Base-by-base conservation (phyloP, 2,329 filamentous ascomycete genomes). In the Escovopsis sp. region DNA sequence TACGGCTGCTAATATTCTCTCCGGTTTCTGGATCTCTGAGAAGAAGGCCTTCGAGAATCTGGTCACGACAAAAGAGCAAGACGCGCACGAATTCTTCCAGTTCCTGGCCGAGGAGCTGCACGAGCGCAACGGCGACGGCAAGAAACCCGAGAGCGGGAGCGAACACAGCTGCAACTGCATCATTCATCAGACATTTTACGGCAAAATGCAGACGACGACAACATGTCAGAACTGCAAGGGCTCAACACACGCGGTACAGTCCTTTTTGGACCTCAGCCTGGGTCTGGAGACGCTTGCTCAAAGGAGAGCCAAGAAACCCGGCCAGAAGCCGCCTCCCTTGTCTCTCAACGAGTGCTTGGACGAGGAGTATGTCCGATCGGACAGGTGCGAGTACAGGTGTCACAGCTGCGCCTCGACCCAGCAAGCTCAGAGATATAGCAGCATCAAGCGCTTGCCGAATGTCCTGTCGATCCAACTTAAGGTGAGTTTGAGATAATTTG, bases 1-100 rank as follows among this genome's bases (percentile, higher is more conserved):
- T 48, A 88, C 86, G 2, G 85, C 87, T 1, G 80, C 90, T 8
- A 86, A 84, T 49, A 84, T 96, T 51, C 69, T 96, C 31, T 77
- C 86, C 38, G 84, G 81, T 10, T 87, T 87, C 51, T 94, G 87
- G 86, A 83, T 87, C 46, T 84, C 80, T 4, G 81, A 84, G 54
- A 76, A 71, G 61, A 74, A 70, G 53, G 70, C 72, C 0, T 79
- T 78, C 41, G 72, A 83, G 57, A 76, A 80, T 41, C 66, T 87
- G 16, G 84, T 88, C 2, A 90, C 87, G 10, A 93, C 92, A 48
- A 84, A 87, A 49, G 88, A 96, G 57, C 88, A 96, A 61, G 88
- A 96, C 52, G 88, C 88, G 1, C 88, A 96, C 52, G 88, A 96
- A 54, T 96, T 93, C 59, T 92, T 94, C 56, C 86, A 94, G 53